Evolutionary conservation across 805 yeast species (phyloP).

Genomic region (Blastobotrys peoriensis): DNA sequence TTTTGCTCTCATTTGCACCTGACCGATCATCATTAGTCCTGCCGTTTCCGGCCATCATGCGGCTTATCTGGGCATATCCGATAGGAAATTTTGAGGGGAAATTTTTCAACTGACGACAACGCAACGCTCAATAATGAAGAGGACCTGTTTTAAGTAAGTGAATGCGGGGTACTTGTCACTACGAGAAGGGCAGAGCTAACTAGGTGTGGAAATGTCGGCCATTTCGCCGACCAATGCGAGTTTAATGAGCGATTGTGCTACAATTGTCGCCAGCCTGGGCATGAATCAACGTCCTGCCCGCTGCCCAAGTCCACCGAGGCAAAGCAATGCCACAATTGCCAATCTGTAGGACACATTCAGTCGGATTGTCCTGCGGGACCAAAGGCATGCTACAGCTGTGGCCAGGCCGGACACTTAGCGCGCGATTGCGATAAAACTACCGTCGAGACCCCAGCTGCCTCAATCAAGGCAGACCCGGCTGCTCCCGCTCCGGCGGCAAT

Average conservation of each 20-base stretch:
- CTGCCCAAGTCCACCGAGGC: slow-evolving; percentile 75
- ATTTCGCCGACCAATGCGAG: slow-evolving; percentile 79
- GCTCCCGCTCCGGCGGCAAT: too few species aligned
- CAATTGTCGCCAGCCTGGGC: slow-evolving; percentile 84
- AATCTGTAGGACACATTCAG: slow-evolving; percentile 82
- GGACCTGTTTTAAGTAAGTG: slow-evolving; percentile 13
- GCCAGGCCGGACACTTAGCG: slow-evolving; percentile 75
- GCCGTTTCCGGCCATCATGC: too few species aligned
- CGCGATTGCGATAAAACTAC: slow-evolving; percentile 73
- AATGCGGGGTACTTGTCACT: background rate
- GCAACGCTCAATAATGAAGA: background rate
- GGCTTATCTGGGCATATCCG: too few species aligned
- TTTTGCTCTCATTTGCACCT: too few species aligned
- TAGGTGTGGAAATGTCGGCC: slow-evolving; percentile 91
- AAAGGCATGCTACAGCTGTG: slow-evolving; percentile 73
- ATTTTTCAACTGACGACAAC: too few species aligned
- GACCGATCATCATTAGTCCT: too few species aligned
- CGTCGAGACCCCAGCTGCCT: too few species aligned
- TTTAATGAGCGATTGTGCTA: slow-evolving; percentile 82
- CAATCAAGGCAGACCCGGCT: too few species aligned
- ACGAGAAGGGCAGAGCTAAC: slow-evolving; percentile 17
- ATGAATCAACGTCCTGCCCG: slow-evolving; percentile 81
- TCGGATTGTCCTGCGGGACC: slow-evolving; percentile 60
- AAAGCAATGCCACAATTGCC: slow-evolving; percentile 87
- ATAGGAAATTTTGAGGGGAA: too few species aligned